Conservation (phyloP, 2,329 filamentous ascomycete species). For the Coniella vitis region DNA sequence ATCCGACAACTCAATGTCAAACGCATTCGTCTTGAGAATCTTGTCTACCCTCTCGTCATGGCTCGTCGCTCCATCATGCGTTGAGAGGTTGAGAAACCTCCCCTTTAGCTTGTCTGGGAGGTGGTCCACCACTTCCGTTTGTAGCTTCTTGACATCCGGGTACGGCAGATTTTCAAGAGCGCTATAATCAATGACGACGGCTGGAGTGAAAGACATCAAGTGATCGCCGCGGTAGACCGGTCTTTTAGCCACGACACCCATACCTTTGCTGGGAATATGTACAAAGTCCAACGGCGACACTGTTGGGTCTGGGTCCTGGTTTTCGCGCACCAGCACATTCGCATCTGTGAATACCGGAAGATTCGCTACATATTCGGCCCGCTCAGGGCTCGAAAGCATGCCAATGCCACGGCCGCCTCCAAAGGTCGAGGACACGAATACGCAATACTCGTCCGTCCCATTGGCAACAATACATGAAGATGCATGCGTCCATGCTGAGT, state of each 20-base stretch:
- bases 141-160: slow-evolving; percentile 24
- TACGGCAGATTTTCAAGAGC: slow-evolving; percentile 26
- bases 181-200: slow-evolving; percentile 33
- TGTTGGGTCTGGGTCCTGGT: slow-evolving; percentile 22
- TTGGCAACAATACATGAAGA: slow-evolving; percentile 24
- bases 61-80: slow-evolving; percentile 23
- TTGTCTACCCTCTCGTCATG: slow-evolving; percentile 26
- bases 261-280: slow-evolving; percentile 32
- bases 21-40: slow-evolving; percentile 32
- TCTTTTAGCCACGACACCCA: slow-evolving; percentile 29
- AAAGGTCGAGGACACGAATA: slow-evolving; percentile 29
- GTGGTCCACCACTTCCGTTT: slow-evolving; percentile 25
- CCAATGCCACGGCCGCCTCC: slow-evolving; percentile 31
- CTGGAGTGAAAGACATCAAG: slow-evolving; percentile 32
- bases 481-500: slow-evolving; percentile 9
- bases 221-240: slow-evolving; percentile 30
- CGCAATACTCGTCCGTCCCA: slow-evolving; percentile 24
- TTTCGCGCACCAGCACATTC: slow-evolving; percentile 19
- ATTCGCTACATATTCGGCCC: slow-evolving; percentile 24
- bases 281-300: slow-evolving; percentile 26
- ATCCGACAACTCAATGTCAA: slow-evolving; percentile 29
- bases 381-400: slow-evolving; percentile 29
- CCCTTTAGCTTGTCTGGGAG: slow-evolving; percentile 26
- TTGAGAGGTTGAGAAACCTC: slow-evolving; percentile 30
- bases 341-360: slow-evolving; percentile 24